A percentile compares a stretch with the other conserved stretches of the same genome.
Conservation (phyloP, 352 stramenopile species). For the Nothophytophthora sp. region DNA sequence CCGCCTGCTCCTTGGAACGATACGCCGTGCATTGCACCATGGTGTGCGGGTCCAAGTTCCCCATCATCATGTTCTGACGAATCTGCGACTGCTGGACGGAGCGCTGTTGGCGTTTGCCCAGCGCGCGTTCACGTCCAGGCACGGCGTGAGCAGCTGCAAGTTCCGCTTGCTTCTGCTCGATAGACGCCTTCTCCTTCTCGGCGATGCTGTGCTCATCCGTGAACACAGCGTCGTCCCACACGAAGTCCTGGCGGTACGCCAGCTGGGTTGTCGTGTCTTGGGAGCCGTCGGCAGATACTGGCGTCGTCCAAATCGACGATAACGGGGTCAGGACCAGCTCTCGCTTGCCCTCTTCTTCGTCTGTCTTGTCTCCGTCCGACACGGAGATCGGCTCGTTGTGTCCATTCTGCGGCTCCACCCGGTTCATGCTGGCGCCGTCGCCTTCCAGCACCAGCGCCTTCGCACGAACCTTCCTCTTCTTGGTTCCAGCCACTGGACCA, state of each 20-base stretch:
- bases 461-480: slow-evolving; percentile 2
- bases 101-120: slow-evolving; percentile 57
- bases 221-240: slow-evolving; percentile 74
- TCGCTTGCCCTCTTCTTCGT: slow-evolving; percentile 2
- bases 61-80: slow-evolving; percentile 70
- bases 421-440: slow-evolving; percentile 2
- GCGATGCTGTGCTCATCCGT: slow-evolving; percentile 41
- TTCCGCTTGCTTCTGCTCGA: slow-evolving; percentile 23
- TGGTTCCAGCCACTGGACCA: slow-evolving; percentile 1
- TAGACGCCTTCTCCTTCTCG: slow-evolving; percentile 13
- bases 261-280: slow-evolving; percentile 15
- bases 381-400: slow-evolving; percentile 1
- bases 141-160: slow-evolving; percentile 4
- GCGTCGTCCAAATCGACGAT: slow-evolving; percentile 57
- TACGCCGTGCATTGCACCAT: slow-evolving; percentile 88
- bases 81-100: slow-evolving; percentile 83
- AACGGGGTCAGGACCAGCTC: slow-evolving; percentile 34
- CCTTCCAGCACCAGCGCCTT: slow-evolving; percentile 19
- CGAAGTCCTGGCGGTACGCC: slow-evolving; percentile 68
- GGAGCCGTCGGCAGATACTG: slow-evolving; percentile 6
- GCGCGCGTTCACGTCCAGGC: slow-evolving; percentile 23
- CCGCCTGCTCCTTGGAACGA: slow-evolving; percentile 30
- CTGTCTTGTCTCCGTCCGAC: slow-evolving; percentile 5
- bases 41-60: slow-evolving; percentile 80
- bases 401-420: neutral